Evolutionary conservation across 164 flowering plant species (phyloP), one percentile per base, ranked within the genome.

Genomic region (Nelumbo lutea): DNA sequence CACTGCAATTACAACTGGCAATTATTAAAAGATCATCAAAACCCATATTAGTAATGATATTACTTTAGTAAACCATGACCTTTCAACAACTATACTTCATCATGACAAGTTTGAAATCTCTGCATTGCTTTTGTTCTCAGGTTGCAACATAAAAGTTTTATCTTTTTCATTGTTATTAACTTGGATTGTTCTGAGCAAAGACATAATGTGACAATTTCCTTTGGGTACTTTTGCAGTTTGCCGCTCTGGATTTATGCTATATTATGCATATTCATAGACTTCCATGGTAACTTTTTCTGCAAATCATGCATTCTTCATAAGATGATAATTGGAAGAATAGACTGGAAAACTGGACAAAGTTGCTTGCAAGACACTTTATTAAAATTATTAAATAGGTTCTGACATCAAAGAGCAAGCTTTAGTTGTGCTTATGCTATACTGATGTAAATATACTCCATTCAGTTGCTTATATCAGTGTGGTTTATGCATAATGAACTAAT

Each of bases 201-300:
- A 45, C 11, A 42, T 62, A 10, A 15, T 68, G 9, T 73, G 62
- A 71, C 48, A 27, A 64, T 57, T 71, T 42, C n/a, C 47, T 66
- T 56, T 63, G 65, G 46, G 52, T 69, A 58, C 51, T 73, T 79
- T 69, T 87, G 92, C 94, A 93, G 97, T 66, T 63, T 86, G 58
- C 91, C 96, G 9, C 94, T 93, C 41, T 89, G 98, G 96, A 73
- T 80, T 69, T 93, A 91, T 79, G 85, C 88, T 50, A 89, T 89
- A 60, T 50, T 71, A 55, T 89, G 94, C 87, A 83, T 87, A 60
- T 70, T 91, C 62, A 78, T 88, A 3, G 79, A 88, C 68, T 79
- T 89, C 62, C 97, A 91, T 73, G 97, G 96, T 91, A 89, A 83
- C 66, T 72, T 69, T 67, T 59, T 9, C 50, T 41, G 43, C 27